phyloP scores from a whole-genome alignment of 2,329 filamentous ascomycete species.

The Xylariaceae sp. region DNA sequence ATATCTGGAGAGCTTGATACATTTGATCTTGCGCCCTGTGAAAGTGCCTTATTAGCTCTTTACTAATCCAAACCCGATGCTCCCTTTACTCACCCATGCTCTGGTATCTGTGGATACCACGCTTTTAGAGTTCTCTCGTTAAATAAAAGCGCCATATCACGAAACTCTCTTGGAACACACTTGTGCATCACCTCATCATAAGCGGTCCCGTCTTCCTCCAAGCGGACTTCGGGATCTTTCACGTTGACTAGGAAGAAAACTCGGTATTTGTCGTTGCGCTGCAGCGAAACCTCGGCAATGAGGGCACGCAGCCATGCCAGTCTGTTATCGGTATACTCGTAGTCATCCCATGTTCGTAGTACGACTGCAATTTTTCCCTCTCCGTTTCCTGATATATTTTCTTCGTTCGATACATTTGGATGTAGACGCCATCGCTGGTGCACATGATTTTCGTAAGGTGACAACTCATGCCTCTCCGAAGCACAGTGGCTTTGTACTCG shows the following conservation, averaged over 20 bases:
- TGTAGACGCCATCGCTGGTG: constrained; percentile 13
- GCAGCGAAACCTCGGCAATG: constrained; percentile 65
- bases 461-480: constrained; percentile 1
- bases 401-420: background rate
- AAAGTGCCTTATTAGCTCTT: background rate
- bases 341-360: constrained; percentile 64
- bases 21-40: constrained; percentile 32
- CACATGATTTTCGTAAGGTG: constrained; percentile 4
- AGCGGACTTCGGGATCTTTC: constrained; percentile 60
- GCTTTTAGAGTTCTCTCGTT: constrained; percentile 69
- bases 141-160: constrained; percentile 70
- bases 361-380: constrained; percentile 51
- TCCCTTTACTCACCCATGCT: constrained; percentile 37
- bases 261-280: constrained; percentile 66
- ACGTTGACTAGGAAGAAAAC: constrained; percentile 67
- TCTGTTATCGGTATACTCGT: constrained; percentile 64
- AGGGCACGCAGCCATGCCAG: constrained; percentile 66
- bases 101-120: constrained; percentile 68
- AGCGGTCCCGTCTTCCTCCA: constrained; percentile 57
- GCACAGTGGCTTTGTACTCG: background rate
- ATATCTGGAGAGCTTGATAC: constrained; percentile 49
- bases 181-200: constrained; percentile 59
- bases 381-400: background rate
- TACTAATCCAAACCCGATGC: background rate
- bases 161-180: constrained; percentile 67